Evolutionary conservation across 495 filamentous ascomycete genomes (phyloP), one percentile per base, ranked within the genome.

Genomic region (Penicillium turbatum): DNA sequence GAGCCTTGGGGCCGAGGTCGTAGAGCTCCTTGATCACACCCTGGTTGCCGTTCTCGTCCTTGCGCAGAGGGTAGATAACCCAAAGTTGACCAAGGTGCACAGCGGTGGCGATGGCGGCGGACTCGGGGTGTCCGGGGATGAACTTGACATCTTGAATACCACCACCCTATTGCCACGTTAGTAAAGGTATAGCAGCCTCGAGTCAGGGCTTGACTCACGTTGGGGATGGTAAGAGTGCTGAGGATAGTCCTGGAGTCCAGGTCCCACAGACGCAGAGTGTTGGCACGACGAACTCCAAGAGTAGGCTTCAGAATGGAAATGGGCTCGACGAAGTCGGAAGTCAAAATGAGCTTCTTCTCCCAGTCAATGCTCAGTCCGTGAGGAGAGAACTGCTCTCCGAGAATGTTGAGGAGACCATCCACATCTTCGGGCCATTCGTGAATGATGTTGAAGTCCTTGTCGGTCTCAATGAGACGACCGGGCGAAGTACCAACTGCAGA

Each of bases 71-170:
- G 59, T 84, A 84, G 68, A 86, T 81, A 60, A 84, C 81, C 81
- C 82, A 84, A 40, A 84, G 78, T 61, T 84, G 78, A 34, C 80
- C 82, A 6, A 81, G 76, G 37, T 80, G 76, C 19, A 84, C 82
- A 6, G 82, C 82, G 42, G 82, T 83, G 11, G 82, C 82, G 17
- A 86, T 69, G 26, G 81, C 82, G 21, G 82, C 82, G 17, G 68
- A 67, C 51, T 86, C 82, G 2, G 67, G 53, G 68, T 86, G 82
- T 8, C 79, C 79, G 3, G 82, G 82, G 57, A 84, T 86, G 67
- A 82, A 83, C 62, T 84, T 84, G 63, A 84, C 80, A 57, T 86
- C 82, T 67, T 86, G 80, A 51, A 84, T 84, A 40, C 82, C 82
- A 35, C 74, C 73, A 12, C 82, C 79, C 73, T 79, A 47, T 24